Evolutionary conservation across 148 eudicot species (phyloP).

Genomic region (Fagopyrum tataricum): DNA sequence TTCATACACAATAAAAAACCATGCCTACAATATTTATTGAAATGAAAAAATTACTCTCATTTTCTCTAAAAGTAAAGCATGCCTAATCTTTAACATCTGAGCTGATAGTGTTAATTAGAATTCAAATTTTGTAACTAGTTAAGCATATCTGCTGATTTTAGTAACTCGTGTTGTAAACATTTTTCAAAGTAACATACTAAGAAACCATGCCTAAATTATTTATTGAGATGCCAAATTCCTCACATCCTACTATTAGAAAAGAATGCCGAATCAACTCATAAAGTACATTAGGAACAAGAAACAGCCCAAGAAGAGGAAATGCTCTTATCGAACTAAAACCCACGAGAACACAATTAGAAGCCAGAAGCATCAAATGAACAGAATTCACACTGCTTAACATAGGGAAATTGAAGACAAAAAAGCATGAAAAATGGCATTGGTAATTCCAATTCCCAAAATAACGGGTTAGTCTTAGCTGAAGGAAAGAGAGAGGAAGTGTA

Average conservation of each 20-base stretch:
- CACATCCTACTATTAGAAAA: neutral
- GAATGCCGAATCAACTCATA: neutral
- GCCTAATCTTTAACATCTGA: too few relatives aligned
- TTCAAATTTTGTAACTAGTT: too few relatives aligned
- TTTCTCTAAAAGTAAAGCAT: too few relatives aligned
- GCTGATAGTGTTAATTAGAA: too few relatives aligned
- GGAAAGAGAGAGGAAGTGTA: neutral
- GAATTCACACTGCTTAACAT: neutral
- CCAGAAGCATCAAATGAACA: neutral
- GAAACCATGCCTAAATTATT: neutral
- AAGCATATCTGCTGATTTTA: too few relatives aligned
- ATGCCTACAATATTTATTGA: too few relatives aligned
- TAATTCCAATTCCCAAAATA: neutral
- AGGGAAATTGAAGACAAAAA: neutral
- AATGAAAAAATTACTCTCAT: too few relatives aligned
- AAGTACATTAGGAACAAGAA: neutral
- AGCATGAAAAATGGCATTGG: neutral
- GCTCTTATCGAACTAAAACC: neutral
- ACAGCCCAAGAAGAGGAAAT: neutral
- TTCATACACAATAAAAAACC: too few relatives aligned
- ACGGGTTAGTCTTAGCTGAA: neutral
- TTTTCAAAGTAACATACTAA: neutral
- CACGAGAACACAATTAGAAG: neutral
- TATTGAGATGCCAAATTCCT: neutral
- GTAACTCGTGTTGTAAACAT: too few relatives aligned